A percentile compares a stretch with the other conserved stretches of the same genome.
Conservation (phyloP, 148 eudicot species). For the Heliamphora exappendiculata region DNA sequence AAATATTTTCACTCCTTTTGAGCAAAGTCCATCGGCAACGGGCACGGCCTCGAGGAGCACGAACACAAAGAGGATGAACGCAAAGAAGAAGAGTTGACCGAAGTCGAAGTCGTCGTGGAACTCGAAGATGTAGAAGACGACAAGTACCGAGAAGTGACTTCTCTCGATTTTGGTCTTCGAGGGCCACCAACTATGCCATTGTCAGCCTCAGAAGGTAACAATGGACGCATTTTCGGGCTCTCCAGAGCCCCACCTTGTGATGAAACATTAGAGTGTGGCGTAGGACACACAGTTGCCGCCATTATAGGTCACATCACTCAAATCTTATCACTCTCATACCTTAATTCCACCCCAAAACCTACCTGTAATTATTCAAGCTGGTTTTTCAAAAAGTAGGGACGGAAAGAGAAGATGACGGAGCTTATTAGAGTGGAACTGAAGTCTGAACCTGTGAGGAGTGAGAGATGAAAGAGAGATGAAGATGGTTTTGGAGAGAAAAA, state of each 20-base stretch:
- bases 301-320: conserved; percentile 22
- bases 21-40: no score
- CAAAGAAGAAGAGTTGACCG: conserved; percentile 40
- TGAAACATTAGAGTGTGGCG: conserved; percentile 33
- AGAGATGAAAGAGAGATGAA: no score
- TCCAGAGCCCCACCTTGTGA: conserved; percentile 24
- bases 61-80: conserved; percentile 26
- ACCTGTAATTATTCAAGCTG: neutral
- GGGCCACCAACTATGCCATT: conserved; percentile 19
- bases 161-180: conserved; percentile 50
- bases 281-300: conserved; percentile 35
- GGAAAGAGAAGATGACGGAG: no score
- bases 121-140: conserved; percentile 43
- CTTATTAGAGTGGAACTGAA: no score
- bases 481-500: no score
- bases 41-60: conserved; percentile 32
- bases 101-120: conserved; percentile 31
- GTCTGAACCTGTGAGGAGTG: no score
- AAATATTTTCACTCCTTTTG: no score
- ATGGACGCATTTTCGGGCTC: conserved; percentile 41
- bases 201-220: conserved; percentile 44
- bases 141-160: conserved; percentile 52
- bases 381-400: no score
- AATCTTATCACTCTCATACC: conserved; percentile 13
- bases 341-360: conserved; percentile 3